Conservation (phyloP, 129 eudicot species). For the Centaurea solstitialis region DNA sequence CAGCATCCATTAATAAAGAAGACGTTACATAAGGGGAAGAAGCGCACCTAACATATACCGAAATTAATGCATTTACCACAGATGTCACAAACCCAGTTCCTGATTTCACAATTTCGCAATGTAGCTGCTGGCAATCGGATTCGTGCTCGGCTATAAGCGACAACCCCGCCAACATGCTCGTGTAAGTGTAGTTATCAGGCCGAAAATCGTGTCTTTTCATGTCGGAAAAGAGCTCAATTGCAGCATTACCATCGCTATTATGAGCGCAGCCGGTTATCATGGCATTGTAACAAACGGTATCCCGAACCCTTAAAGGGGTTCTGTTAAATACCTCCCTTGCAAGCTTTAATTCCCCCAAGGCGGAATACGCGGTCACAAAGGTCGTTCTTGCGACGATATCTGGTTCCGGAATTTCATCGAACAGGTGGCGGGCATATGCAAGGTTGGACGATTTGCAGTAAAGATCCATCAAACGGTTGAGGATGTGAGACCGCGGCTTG, state of each 20-base stretch:
- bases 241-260: conserved; percentile 55
- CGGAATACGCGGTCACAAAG: conserved; percentile 53
- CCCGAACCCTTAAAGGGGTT: conserved; percentile 49
- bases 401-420: conserved; percentile 65
- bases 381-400: conserved; percentile 69
- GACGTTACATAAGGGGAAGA: conserved; percentile 43
- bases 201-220: conserved; percentile 43
- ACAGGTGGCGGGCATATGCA: conserved; percentile 52
- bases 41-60: conserved; percentile 65
- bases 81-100: conserved; percentile 51
- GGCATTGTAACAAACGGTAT: conserved; percentile 59
- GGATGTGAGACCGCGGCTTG: conserved; percentile 51
- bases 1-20: conserved; percentile 42
- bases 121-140: conserved; percentile 62
- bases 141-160: conserved; percentile 57
- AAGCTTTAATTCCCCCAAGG: conserved; percentile 38
- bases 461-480: conserved; percentile 51
- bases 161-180: conserved; percentile 45
- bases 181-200: conserved; percentile 58
- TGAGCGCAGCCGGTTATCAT: conserved; percentile 64
- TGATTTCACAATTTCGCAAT: conserved; percentile 56
- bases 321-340: conserved; percentile 49
- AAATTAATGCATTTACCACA: conserved; percentile 59
- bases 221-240: conserved; percentile 44
- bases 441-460: conserved; percentile 55